Base-by-base conservation (phyloP, 805 yeast genomes). In the Candida verbasci region DNA sequence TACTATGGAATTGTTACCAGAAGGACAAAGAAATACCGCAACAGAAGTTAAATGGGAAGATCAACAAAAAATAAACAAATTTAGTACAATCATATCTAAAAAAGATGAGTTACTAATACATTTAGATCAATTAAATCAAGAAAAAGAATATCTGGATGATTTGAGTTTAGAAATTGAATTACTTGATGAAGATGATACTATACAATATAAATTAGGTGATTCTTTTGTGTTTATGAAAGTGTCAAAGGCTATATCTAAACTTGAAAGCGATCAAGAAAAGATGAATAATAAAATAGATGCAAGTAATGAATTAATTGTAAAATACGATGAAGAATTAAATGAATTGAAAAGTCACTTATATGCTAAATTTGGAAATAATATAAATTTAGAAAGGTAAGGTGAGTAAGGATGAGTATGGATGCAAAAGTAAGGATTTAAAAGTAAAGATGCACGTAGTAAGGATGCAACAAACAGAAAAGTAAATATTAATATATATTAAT, bases 71-170 rank as follows among this genome's bases (percentile, higher is more conserved):
- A 91, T 91, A 65, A 93, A 91, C 60, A 78, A 78, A 55, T 91
- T 93, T 55, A 86, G 96, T 11, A 83, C 88, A 31, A 68, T 88
- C 43, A 86, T 88, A 41, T 68, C 80, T 45, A 78, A 81, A 42
- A 80, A 82, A 46, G 87, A 85, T 45, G 69, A 70, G 14, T 55
- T 80, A 10, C 65, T 71, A 22, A 71, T 60, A 14, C 70, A 70
- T 34, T 63, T 84, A 24, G 61, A 65, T 15, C 60, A 62, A 37
- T 65, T 70, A 42, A 66, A 71, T 47, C 74, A 76, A 42, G 95
- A 87, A 49, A 86, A 87, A 47, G 97, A 88, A 52, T 86, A 86
- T 50, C 63, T 91, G 21, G 96, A 87, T 47, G 97, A 91, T 53
- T 80, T 87, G 23, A 68, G 85, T 6, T 52, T 86, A 52, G 98